A percentile compares a stretch with the other conserved stretches of the same genome.
These are phyloP conservation scores for Fusarium sp. DNA, from an alignment of 2,329 filamentous ascomycete genomes.

Conservation along the genomic window DNA sequence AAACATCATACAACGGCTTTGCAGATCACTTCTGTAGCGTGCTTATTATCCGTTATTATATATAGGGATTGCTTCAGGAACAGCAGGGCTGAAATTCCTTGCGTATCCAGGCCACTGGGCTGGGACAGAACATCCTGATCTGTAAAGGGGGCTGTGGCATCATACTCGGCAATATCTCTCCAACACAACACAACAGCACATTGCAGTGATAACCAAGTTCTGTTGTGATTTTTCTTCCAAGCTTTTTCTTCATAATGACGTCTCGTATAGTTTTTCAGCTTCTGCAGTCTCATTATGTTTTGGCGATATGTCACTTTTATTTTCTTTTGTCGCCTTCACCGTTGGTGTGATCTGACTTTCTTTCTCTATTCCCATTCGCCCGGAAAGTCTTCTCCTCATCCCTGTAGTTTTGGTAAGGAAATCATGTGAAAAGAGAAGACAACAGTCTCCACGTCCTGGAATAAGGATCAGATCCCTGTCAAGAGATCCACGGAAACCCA, in stretches of 20 bases:
- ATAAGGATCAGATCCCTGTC: slow-evolving; percentile 21
- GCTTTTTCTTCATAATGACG: neutral
- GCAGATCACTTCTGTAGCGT: slow-evolving; percentile 10
- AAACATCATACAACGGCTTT: neutral
- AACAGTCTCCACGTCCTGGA: neutral
- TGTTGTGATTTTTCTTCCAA: rapidly evolving
- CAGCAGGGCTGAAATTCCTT: neutral
- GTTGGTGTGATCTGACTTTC: neutral
- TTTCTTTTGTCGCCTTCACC: neutral
- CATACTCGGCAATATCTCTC: neutral
- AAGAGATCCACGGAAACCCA: neutral
- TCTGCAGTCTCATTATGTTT: neutral
- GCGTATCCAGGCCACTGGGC: neutral
- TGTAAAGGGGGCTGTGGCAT: neutral
- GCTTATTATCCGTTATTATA: neutral
- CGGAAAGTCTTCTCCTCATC: neutral
- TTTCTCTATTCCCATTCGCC: neutral
- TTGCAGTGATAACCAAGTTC: neutral
- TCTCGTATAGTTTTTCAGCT: neutral
- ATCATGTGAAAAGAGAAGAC: neutral
- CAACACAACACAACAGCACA: no score
- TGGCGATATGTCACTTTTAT: slow-evolving; percentile 3
- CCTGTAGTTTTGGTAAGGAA: no score
- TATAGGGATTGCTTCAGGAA: neutral
- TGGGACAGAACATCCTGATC: neutral